A percentile compares a stretch with the other conserved stretches of the same genome.
Evolutionary conservation across 2,329 filamentous ascomycete genomes (phyloP).

Genomic region (Ustilaginoidea virens): DNA sequence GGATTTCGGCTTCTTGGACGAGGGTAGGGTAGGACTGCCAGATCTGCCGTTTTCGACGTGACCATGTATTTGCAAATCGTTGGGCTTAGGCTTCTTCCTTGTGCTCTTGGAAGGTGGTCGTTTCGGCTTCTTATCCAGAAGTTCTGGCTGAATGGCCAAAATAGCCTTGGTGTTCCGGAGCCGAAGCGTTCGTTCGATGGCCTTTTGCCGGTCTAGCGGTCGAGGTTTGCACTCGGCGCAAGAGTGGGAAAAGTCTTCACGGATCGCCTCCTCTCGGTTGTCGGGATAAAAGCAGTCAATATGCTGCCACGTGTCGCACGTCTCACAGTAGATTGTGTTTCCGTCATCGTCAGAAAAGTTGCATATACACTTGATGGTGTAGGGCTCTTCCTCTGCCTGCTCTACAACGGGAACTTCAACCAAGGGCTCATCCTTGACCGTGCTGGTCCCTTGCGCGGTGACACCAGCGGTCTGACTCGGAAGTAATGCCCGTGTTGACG

Average conservation of each 20-base stretch:
- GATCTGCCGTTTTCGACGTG: slow-evolving; percentile 40
- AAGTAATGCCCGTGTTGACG: slow-evolving; percentile 39
- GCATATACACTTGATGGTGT: slow-evolving; percentile 97
- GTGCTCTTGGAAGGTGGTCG: slow-evolving; percentile 64
- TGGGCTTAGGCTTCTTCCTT: slow-evolving; percentile 76
- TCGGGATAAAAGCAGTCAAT: slow-evolving; percentile 85
- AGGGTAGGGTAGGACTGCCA: slow-evolving; percentile 31
- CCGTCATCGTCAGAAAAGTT: slow-evolving; percentile 89
- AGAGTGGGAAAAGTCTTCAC: slow-evolving; percentile 62
- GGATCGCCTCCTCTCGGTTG: slow-evolving; percentile 55
- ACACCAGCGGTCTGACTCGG: slow-evolving; percentile 35
- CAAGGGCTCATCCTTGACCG: slow-evolving; percentile 21
- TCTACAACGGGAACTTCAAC: slow-evolving; percentile 32
- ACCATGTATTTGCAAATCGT: slow-evolving; percentile 41
- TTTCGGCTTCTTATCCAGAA: slow-evolving; percentile 55
- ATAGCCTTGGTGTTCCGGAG: slow-evolving; percentile 27
- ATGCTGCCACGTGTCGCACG: slow-evolving; percentile 95
- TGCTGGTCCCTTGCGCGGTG: slow-evolving; percentile 14
- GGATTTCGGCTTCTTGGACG: slow-evolving; percentile 68
- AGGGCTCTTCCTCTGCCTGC: slow-evolving; percentile 56
- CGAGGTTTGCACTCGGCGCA: slow-evolving; percentile 82
- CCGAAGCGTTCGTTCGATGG: slow-evolving; percentile 55
- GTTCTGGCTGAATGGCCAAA: slow-evolving; percentile 19
- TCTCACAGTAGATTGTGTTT: slow-evolving; percentile 91
- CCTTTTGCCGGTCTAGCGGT: slow-evolving; percentile 55